Conservation (phyloP, 768 basidiomycete species). For the Nevesoporus exiguus region DNA sequence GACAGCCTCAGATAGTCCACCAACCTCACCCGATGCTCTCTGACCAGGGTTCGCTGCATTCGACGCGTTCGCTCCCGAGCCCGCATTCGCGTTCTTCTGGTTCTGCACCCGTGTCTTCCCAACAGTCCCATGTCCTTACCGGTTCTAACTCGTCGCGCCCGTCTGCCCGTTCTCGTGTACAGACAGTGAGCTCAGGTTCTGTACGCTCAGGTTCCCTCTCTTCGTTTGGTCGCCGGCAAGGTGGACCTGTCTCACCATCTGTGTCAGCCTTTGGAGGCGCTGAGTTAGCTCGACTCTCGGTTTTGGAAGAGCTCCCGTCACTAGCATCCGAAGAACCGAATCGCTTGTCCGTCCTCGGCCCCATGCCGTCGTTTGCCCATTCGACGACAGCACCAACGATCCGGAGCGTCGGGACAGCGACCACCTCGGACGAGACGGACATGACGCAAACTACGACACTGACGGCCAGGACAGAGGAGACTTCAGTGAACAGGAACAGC, state of each 20-base stretch:
- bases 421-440: constrained; percentile 31
- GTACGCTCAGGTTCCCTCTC: constrained; percentile 52
- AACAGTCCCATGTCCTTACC: constrained; percentile 39
- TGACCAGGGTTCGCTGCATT: constrained; percentile 64
- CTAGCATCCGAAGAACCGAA: constrained; percentile 10
- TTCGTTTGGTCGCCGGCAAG: constrained; percentile 45
- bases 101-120: constrained; percentile 49
- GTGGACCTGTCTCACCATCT: constrained; percentile 42
- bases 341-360: constrained; percentile 30
- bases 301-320: constrained; percentile 20
- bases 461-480: constrained; percentile 15
- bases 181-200: constrained; percentile 36
- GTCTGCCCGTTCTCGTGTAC: constrained; percentile 42
- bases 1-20: constrained; percentile 45
- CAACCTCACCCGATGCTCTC: constrained; percentile 43
- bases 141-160: constrained; percentile 57
- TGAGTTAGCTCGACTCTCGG: constrained; percentile 22
- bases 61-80: constrained; percentile 54
- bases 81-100: constrained; percentile 47
- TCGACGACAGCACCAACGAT: constrained; percentile 30
- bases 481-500: constrained; percentile 7
- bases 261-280: constrained; percentile 46
- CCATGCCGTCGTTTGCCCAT: constrained; percentile 32
- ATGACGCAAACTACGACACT: constrained; percentile 22
- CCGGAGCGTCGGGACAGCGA: constrained; percentile 31